A percentile compares a stretch with the other conserved stretches of the same genome.
These are phyloP conservation scores for Stachybotrys elegans DNA, from an alignment of 2,329 filamentous ascomycete species.

Conservation along the genomic window DNA sequence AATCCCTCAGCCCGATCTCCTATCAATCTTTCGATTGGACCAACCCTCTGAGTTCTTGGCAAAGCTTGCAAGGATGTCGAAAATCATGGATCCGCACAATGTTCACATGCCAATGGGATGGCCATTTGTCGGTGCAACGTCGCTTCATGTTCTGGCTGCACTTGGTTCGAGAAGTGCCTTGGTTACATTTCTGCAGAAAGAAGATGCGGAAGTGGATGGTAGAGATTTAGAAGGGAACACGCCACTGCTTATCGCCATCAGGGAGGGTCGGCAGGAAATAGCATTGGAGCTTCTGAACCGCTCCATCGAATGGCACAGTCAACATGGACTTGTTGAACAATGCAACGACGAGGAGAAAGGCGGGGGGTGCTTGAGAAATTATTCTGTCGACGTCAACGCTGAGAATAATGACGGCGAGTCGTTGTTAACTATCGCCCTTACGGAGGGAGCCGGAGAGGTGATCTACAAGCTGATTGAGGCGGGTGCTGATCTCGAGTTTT, in stretches of 20 bases:
- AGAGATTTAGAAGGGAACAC: background rate
- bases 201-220: background rate
- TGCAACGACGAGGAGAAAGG: too few relatives aligned
- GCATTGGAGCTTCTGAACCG: background rate
- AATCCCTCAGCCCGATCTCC: slow-evolving; percentile 1
- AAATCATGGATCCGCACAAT: background rate
- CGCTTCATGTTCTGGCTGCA: background rate
- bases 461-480: slow-evolving; percentile 1
- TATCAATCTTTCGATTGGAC: background rate
- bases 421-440: background rate
- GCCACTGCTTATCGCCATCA: slow-evolving; percentile 1
- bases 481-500: background rate
- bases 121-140: background rate
- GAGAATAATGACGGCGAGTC: slow-evolving; percentile 1
- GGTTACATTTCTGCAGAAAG: background rate
- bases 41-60: background rate
- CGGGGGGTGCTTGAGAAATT: too few relatives aligned
- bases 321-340: background rate
- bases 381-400: background rate
- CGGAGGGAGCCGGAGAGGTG: background rate
- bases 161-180: background rate
- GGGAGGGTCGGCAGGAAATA: background rate
- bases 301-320: background rate
- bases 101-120: background rate
- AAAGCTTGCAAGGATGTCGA: background rate